Evolutionary conservation across 208 protist genomes (phyloP), one percentile per base, ranked within the genome.

Genomic region (Trypanosoma scelopori): DNA sequence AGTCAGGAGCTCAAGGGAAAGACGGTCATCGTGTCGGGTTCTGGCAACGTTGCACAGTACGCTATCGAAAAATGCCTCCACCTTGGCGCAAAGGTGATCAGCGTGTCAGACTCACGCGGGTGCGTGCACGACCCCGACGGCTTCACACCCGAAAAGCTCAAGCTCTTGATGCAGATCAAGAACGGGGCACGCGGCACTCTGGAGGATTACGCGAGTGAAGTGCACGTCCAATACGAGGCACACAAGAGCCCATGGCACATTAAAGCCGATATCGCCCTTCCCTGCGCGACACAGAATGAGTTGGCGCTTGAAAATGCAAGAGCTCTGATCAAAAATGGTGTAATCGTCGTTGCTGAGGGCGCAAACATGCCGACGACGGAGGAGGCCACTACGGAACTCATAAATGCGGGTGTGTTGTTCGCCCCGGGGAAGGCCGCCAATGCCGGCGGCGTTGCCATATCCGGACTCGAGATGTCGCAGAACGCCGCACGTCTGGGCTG

Each of bases 261-360:
- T 20, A 89, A 91, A 74, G 72, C 68, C 5, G 84, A 89, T 50
- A 84, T 91, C 42, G 88, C 84, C 7, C 72, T 97, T 28, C 91
- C 94, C 16, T 97, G 91, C 58, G 96, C 96, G 28, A 98, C 96
- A 43, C 94, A 98, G 77, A 98, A 98, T 78, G 96, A 98, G 82
- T n/a, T 98, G n/a, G 67, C 84, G 47, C 59, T 30, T 20, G 75
- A 74, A 15, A 89, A 97, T 39, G 93, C 91, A 11, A 61, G 75
- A 60, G 48, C 37, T 18, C 79, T 98, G 9, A 65, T 94, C 39
- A 70, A 76, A 7, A 91, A 87, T 76, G 94, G 94, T 49, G 68
- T 85, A 27, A 85, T 71, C 53, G 55, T 81, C 20, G 91, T 98
- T 11, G 82, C 80, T 6, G 96, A 98, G 70, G 92, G 92, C 15